A percentile compares a stretch with the other conserved stretches of the same genome.
These are phyloP conservation scores for Venturia effusa DNA, from an alignment of 2,329 filamentous ascomycete species.

Conservation along the genomic window DNA sequence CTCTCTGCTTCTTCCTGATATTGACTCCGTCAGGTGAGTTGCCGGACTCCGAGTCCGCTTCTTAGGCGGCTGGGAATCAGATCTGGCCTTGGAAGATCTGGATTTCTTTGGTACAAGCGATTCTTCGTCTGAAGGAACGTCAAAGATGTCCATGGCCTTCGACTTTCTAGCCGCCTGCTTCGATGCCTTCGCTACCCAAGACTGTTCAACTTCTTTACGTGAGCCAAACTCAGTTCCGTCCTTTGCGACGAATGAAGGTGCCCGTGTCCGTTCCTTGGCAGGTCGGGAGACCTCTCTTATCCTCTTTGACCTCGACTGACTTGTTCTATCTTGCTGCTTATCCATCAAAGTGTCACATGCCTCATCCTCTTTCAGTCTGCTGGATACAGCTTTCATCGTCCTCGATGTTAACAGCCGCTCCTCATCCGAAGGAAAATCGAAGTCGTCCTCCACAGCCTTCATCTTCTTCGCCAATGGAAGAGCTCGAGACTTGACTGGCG, in stretches of 20 bases:
- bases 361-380: neutral
- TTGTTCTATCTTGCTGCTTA: neutral
- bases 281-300: neutral
- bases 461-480: neutral
- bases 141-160: neutral
- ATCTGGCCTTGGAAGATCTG: neutral
- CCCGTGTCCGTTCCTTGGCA: neutral
- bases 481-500: neutral
- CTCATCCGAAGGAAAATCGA: conserved; percentile 1
- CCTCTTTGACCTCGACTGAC: neutral
- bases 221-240: neutral
- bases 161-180: neutral
- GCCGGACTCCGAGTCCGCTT: neutral
- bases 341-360: neutral
- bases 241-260: neutral
- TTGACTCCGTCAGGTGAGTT: neutral
- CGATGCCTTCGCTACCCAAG: neutral
- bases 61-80: neutral
- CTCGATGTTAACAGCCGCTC: neutral
- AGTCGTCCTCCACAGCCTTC: neutral
- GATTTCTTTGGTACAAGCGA: neutral
- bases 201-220: neutral
- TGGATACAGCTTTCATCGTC: neutral
- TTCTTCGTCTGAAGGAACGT: neutral
- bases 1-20: neutral